Conservation (phyloP, 116 monocot species). For the Zostera marina region DNA sequence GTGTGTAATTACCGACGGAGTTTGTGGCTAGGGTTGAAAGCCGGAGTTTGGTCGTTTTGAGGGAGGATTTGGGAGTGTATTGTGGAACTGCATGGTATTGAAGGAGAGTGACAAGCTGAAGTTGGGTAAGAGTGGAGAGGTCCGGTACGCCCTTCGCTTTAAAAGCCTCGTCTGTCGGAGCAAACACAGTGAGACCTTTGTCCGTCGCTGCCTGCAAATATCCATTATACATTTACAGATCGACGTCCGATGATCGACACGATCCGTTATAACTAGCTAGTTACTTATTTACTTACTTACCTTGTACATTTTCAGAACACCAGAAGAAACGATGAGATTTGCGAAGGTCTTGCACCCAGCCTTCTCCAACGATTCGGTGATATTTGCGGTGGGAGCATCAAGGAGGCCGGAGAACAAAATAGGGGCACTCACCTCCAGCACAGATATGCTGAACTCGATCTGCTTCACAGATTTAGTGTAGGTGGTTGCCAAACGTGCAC, state of each 20-base stretch:
- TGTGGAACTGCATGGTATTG: slow-evolving; percentile 56
- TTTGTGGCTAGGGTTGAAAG: slow-evolving; percentile 49
- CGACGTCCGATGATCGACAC: too few relatives aligned
- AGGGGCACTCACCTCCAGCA: slow-evolving; percentile 53
- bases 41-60: slow-evolving; percentile 12
- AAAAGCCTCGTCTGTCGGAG: slow-evolving; percentile 73
- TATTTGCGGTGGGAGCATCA: slow-evolving; percentile 34
- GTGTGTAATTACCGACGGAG: slow-evolving; percentile 36
- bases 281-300: neutral
- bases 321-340: slow-evolving; percentile 25
- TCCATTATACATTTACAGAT: too few relatives aligned
- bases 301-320: slow-evolving; percentile 51
- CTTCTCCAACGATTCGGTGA: slow-evolving; percentile 52
- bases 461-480: slow-evolving; percentile 41
- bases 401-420: slow-evolving; percentile 60
- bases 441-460: slow-evolving; percentile 38
- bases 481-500: slow-evolving; percentile 26
- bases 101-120: slow-evolving; percentile 45
- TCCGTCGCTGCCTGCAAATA: slow-evolving; percentile 27
- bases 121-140: slow-evolving; percentile 29
- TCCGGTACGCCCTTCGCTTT: slow-evolving; percentile 38
- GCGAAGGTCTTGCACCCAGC: slow-evolving; percentile 81
- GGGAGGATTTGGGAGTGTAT: slow-evolving; percentile 55
- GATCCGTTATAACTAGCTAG: neutral
- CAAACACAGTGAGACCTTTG: slow-evolving; percentile 61